Percentiles rank a stretch among this genome's conserved stretches.
Evolutionary conservation across 805 yeast genomes (phyloP).

Genomic region (Saccharomycopsis synnaedendra): DNA sequence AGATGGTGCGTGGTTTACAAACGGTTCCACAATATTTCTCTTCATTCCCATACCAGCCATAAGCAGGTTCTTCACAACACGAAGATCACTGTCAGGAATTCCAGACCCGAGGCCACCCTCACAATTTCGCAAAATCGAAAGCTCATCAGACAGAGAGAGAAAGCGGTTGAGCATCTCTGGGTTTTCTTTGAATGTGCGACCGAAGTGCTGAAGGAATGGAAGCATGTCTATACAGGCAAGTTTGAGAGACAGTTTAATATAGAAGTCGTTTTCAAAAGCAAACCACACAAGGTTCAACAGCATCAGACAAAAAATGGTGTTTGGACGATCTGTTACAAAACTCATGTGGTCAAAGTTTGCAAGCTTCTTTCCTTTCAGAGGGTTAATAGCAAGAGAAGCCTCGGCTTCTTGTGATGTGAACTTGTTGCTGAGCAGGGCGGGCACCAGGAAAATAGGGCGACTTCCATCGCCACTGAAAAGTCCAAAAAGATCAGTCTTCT

Average conservation of each 20-base stretch:
- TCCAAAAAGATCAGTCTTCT: slow-evolving; percentile 11
- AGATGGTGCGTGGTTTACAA: background rate
- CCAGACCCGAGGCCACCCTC: background rate
- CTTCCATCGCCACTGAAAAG: background rate
- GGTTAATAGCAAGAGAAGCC: background rate
- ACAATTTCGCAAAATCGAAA: no score
- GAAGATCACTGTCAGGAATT: background rate
- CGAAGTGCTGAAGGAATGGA: background rate
- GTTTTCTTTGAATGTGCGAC: background rate
- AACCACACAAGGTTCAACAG: slow-evolving; percentile 6
- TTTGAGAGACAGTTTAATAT: slow-evolving; percentile 1
- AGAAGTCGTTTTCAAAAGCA: slow-evolving; percentile 12
- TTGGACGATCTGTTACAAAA: background rate
- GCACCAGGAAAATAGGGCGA: background rate
- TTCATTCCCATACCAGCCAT: slow-evolving; percentile 1
- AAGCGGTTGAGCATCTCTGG: no score
- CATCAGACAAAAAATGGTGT: background rate
- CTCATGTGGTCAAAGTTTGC: slow-evolving; percentile 1
- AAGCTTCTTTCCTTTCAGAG: background rate
- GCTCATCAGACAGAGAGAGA: no score
- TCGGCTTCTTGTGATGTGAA: slow-evolving; percentile 14
- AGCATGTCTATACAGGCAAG: background rate
- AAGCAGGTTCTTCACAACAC: slow-evolving; percentile 1
- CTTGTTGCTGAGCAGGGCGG: slow-evolving; percentile 10
- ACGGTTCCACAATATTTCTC: slow-evolving; percentile 7